Evolutionary conservation across 1,139 yeast genomes (phyloP).

Genomic region (Candida tetrigidarum): DNA sequence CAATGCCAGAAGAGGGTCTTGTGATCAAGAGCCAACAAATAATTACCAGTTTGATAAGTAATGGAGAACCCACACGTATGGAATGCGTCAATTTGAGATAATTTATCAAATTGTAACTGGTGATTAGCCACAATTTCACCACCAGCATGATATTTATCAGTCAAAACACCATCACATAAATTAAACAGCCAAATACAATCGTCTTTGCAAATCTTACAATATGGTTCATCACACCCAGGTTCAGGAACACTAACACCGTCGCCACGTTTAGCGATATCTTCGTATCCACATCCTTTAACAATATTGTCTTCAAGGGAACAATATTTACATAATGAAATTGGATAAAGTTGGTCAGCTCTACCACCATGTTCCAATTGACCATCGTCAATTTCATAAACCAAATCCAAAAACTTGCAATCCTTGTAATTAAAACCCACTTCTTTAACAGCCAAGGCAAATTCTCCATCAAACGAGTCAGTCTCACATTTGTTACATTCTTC

Average conservation of each 20-base stretch:
- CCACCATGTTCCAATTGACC: constrained; percentile 10
- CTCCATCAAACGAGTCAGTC: constrained; percentile 1
- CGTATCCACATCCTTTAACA: constrained; percentile 4
- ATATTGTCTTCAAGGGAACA: constrained; percentile 6
- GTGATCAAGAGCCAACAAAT: constrained; percentile 10
- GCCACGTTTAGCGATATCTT: constrained; percentile 2
- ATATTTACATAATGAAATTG: constrained; percentile 6
- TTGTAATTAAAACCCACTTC: not conserved
- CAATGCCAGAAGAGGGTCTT: constrained; percentile 11
- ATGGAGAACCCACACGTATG: constrained; percentile 20
- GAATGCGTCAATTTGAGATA: constrained; percentile 1
- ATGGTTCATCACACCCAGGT: constrained; percentile 3
- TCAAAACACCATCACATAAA: constrained; percentile 50
- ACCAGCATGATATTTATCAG: constrained; percentile 6
- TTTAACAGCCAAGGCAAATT: constrained; percentile 5
- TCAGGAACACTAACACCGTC: not conserved
- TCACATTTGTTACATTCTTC: constrained; percentile 1
- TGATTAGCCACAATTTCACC: constrained; percentile 10
- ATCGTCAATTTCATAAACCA: constrained; percentile 10
- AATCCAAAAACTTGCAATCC: constrained; percentile 5
- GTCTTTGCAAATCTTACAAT: constrained; percentile 9
- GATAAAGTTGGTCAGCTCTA: constrained; percentile 8
- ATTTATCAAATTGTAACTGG: constrained; percentile 8
- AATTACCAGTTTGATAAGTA: constrained; percentile 23
- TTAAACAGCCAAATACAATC: constrained; percentile 30